Evolutionary conservation across 129 eudicot species (phyloP).

Genomic region (Rutidosis leptorrhynchoides): DNA sequence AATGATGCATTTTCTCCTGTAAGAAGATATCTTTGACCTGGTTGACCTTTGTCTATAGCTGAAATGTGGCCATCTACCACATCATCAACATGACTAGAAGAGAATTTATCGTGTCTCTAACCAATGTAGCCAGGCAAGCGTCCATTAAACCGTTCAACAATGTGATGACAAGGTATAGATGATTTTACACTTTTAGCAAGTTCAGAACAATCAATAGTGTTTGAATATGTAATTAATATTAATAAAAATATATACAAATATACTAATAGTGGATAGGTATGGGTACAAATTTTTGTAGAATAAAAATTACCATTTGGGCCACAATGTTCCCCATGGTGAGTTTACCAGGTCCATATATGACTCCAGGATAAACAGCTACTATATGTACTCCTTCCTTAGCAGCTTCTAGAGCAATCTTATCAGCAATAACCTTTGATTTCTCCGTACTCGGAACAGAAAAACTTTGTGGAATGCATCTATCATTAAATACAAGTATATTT

Average conservation of each 20-base stretch:
- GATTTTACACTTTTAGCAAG: background rate
- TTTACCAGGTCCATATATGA: conserved; percentile 88
- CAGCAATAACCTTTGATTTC: conserved; percentile 74
- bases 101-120: conserved; percentile 54
- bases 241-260: too few species aligned
- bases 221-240: too few species aligned
- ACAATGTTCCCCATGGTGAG: conserved; percentile 77
- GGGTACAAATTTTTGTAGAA: too few species aligned
- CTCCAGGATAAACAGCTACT: conserved; percentile 85
- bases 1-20: conserved; percentile 94
- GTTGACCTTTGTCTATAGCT: conserved; percentile 64
- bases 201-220: background rate
- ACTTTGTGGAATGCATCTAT: conserved; percentile 64
- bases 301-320: conserved; percentile 56
- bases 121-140: conserved; percentile 85
- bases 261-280: too few species aligned
- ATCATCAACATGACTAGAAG: conserved; percentile 88
- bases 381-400: conserved; percentile 77
- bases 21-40: conserved; percentile 88
- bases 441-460: conserved; percentile 84
- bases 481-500: conserved; percentile 24
- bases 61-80: conserved; percentile 85
- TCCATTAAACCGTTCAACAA: conserved; percentile 79
- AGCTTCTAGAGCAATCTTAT: conserved; percentile 79
- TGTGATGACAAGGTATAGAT: conserved; percentile 39